phyloP scores from a whole-genome alignment of 306 rosid genomes.

The Fragaria vesca region DNA sequence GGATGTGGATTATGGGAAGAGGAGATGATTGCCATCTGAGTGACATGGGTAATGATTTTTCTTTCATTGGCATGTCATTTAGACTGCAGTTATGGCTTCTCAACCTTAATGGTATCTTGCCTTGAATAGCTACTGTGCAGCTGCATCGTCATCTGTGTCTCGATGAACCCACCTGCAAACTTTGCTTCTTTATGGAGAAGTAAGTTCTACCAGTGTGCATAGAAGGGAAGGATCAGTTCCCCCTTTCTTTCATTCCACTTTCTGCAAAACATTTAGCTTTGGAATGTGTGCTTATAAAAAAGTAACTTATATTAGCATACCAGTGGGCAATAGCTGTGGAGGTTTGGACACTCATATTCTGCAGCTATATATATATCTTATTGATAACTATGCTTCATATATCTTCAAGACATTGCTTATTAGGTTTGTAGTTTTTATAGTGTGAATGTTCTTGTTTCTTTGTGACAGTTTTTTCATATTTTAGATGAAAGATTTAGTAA shows the following conservation, averaged over 20 bases:
- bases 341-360: conserved; percentile 19
- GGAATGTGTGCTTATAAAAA: conserved; percentile 22
- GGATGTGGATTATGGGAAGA: conserved; percentile 52
- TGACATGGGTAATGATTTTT: conserved; percentile 8
- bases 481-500: neutral
- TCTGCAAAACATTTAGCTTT: conserved; percentile 24
- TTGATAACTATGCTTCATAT: conserved; percentile 19
- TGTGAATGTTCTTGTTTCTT: conserved; percentile 13
- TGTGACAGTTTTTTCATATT: conserved; percentile 10
- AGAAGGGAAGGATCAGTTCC: conserved; percentile 26
- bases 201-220: conserved; percentile 35
- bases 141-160: conserved; percentile 17
- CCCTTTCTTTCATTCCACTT: conserved; percentile 23
- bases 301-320: conserved; percentile 21
- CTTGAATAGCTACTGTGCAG: conserved; percentile 16
- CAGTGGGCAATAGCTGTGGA: conserved; percentile 28
- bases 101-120: neutral
- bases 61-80: conserved; percentile 11
- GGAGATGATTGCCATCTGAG: conserved; percentile 46
- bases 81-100: conserved; percentile 18
- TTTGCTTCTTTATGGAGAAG: conserved; percentile 30
- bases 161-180: conserved; percentile 13
- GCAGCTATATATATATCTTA: conserved; percentile 22
- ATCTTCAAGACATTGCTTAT: conserved; percentile 25
- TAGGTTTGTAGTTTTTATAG: conserved; percentile 27